A percentile compares a stretch with the other conserved stretches of the same genome.
phyloP scores from a whole-genome alignment of 208 protist species.

The Naegleria fowleri region DNA sequence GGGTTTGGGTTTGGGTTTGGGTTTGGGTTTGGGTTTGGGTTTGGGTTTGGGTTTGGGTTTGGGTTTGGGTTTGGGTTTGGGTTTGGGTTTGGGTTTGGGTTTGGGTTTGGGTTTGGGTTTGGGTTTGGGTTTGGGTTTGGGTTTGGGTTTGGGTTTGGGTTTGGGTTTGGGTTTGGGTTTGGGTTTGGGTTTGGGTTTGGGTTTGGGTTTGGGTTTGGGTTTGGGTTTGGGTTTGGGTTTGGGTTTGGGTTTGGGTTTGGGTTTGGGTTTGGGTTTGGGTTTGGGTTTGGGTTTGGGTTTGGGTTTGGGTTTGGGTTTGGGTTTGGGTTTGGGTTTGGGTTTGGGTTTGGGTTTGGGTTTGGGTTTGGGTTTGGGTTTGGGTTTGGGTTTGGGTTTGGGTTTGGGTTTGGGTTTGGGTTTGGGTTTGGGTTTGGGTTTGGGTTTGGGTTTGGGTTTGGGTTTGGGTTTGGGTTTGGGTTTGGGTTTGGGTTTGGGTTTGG shows the following conservation, averaged over 20 bases:
- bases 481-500: constrained; percentile 5
- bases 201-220: neutral
- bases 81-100: neutral
- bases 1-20: constrained; percentile 5
- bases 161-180: constrained; percentile 9
- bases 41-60: constrained; percentile 9
- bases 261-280: neutral
- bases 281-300: constrained; percentile 9
- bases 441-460: neutral
- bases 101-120: constrained; percentile 9
- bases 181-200: constrained; percentile 5
- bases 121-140: constrained; percentile 5
- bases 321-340: neutral
- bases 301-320: constrained; percentile 5
- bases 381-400: neutral
- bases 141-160: neutral
- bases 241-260: constrained; percentile 5
- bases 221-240: constrained; percentile 9
- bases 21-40: neutral
- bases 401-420: constrained; percentile 9
- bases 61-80: constrained; percentile 5
- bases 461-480: constrained; percentile 9
- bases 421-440: constrained; percentile 5
- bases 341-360: constrained; percentile 9
- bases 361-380: constrained; percentile 5